Conservation (phyloP, 805 yeast genomes). For the Kuraishia borneana region DNA sequence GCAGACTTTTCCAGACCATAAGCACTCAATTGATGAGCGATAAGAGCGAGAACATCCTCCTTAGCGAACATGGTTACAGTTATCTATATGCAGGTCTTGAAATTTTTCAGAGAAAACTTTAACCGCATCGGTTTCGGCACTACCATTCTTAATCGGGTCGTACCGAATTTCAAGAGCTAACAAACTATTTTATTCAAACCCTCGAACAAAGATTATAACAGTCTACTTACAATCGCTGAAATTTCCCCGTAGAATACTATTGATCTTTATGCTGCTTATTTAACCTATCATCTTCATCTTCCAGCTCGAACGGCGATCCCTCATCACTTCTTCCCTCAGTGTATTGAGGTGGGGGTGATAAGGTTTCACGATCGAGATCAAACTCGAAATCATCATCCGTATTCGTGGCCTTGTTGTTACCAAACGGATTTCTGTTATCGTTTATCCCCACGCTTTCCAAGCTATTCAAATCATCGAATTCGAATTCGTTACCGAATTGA, state of each 20-base stretch:
- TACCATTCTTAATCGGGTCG: background rate
- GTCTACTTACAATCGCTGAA: too few relatives aligned
- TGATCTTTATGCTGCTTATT: too few relatives aligned
- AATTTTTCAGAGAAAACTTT: background rate
- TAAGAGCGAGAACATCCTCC: constrained; percentile 1
- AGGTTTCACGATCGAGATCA: constrained; percentile 17
- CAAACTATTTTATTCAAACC: too few relatives aligned
- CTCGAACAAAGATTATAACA: too few relatives aligned
- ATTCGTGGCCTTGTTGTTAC: constrained; percentile 6
- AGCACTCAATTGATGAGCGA: constrained; percentile 1
- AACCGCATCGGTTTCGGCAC: background rate
- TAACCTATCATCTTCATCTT: background rate
- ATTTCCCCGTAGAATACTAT: too few relatives aligned
- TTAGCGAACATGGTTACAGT: constrained; percentile 1
- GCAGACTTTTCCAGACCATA: constrained; percentile 3
- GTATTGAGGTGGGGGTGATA: background rate
- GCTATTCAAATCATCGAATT: constrained; percentile 45
- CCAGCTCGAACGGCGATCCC: background rate
- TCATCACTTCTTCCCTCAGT: background rate
- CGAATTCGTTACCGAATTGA: constrained; percentile 42
- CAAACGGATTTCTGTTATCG: constrained; percentile 7
- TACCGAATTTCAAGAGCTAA: background rate
- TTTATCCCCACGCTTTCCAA: constrained; percentile 29
- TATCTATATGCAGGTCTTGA: background rate
- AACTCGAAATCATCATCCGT: constrained; percentile 7